Evolutionary conservation across 352 stramenopile genomes (phyloP).

Genomic region (Phytophthora agathidicida): DNA sequence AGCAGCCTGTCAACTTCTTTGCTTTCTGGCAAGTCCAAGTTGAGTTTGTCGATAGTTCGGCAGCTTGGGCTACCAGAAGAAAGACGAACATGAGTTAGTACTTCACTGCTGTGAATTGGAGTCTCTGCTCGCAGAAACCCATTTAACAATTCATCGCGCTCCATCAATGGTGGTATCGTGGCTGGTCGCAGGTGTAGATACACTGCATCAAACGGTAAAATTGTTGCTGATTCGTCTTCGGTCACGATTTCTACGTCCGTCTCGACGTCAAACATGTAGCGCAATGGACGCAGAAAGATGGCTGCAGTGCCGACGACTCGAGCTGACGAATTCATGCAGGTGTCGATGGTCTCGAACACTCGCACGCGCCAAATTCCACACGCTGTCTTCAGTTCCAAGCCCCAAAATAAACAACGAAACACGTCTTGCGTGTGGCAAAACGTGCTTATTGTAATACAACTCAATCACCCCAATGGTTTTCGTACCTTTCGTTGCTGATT

Average conservation of each 20-base stretch:
- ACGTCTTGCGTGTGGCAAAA: slow-evolving; percentile 17
- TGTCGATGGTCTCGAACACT: neutral
- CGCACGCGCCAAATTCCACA: too few relatives aligned
- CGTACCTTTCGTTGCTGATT: slow-evolving; percentile 21
- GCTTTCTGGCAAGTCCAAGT: slow-evolving; percentile 7
- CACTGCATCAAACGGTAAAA: slow-evolving; percentile 29
- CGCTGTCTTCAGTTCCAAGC: neutral
- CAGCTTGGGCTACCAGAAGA: neutral
- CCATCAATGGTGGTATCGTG: slow-evolving; percentile 33
- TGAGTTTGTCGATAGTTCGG: slow-evolving; percentile 3
- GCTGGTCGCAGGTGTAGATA: slow-evolving; percentile 51
- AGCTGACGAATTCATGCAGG: slow-evolving; percentile 1
- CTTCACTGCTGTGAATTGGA: slow-evolving; percentile 7
- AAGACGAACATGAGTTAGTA: neutral
- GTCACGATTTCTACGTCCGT: slow-evolving; percentile 35
- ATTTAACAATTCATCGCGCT: slow-evolving; percentile 35
- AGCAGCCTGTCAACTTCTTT: slow-evolving; percentile 19
- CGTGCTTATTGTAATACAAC: slow-evolving; percentile 35
- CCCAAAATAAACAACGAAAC: slow-evolving; percentile 25
- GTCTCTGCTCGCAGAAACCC: slow-evolving; percentile 46
- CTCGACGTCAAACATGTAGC: slow-evolving; percentile 71
- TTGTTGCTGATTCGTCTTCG: slow-evolving; percentile 3
- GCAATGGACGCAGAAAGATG: slow-evolving; percentile 59
- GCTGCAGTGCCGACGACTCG: slow-evolving; percentile 41
- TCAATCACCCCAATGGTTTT: slow-evolving; percentile 15